Conservation (phyloP, 176 grass and related monocot species). For the Bonia amplexicaulis region DNA sequence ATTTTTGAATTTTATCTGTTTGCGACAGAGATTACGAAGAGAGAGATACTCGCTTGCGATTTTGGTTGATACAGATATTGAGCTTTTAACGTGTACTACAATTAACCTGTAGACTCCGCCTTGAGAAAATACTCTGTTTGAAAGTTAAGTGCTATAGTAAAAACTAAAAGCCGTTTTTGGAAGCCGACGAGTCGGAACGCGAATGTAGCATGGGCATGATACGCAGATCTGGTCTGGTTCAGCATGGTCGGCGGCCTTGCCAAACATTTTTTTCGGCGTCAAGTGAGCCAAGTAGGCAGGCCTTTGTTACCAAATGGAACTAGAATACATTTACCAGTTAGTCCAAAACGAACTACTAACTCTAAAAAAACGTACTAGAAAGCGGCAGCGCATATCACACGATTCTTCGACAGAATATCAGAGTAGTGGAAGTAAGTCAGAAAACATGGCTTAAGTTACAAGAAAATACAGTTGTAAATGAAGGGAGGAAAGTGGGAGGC, state of each 20-base stretch:
- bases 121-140: too few relatives aligned
- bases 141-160: too few relatives aligned
- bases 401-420: neutral
- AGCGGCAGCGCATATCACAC: neutral
- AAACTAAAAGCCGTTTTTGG: too few relatives aligned
- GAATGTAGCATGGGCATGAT: neutral
- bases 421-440: neutral
- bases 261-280: neutral
- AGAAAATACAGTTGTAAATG: constrained; percentile 19
- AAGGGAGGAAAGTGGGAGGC: constrained; percentile 8
- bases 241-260: neutral
- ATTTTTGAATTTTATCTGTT: too few relatives aligned
- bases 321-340: neutral
- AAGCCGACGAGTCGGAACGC: neutral
- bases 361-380: neutral
- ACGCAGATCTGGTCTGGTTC: neutral
- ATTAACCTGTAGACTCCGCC: too few relatives aligned
- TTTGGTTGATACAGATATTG: too few relatives aligned
- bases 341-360: neutral
- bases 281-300: neutral
- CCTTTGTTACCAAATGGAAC: constrained; percentile 9
- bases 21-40: too few relatives aligned
- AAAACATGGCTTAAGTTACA: constrained; percentile 22
- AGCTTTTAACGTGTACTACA: too few relatives aligned
- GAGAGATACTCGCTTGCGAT: too few relatives aligned